phyloP scores from a whole-genome alignment of 2,329 filamentous ascomycete genomes.

The Cladosporium sp. region DNA sequence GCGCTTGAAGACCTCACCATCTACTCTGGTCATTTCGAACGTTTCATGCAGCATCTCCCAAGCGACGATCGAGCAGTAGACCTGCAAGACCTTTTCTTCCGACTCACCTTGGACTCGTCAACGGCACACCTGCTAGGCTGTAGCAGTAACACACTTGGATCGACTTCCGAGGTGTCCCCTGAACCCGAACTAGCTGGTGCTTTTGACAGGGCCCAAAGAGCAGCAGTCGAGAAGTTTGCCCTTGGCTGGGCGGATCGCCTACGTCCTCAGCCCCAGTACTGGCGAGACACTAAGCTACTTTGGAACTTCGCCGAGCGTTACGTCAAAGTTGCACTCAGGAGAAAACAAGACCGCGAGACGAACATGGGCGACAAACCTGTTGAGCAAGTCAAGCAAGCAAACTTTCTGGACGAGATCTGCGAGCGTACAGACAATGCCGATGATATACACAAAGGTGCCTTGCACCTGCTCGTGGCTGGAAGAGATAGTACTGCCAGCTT shows the following conservation, averaged over 20 bases:
- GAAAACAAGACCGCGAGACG: neutral
- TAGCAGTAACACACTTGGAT: slow-evolving; percentile 30
- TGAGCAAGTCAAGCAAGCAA: neutral
- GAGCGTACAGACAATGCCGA: slow-evolving; percentile 2
- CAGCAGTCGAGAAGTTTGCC: slow-evolving; percentile 34
- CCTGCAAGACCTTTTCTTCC: slow-evolving; percentile 45
- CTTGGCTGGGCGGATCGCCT: slow-evolving; percentile 32
- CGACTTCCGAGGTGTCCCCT: slow-evolving; percentile 8
- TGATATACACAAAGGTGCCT: slow-evolving; percentile 35
- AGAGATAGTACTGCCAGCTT: slow-evolving; percentile 48
- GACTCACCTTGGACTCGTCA: slow-evolving; percentile 45
- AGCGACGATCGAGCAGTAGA: slow-evolving; percentile 25
- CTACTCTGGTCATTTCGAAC: neutral
- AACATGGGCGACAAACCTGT: neutral
- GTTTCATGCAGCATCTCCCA: slow-evolving; percentile 37
- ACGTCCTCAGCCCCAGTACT: slow-evolving; percentile 32
- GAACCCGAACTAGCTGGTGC: slow-evolving; percentile 39
- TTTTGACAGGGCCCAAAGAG: slow-evolving; percentile 40
- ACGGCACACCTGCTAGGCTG: slow-evolving; percentile 38
- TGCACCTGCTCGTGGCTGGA: slow-evolving; percentile 46
- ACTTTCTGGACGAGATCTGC: slow-evolving; percentile 7
- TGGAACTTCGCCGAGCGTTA: slow-evolving; percentile 43
- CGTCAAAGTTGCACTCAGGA: slow-evolving; percentile 40
- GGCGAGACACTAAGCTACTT: slow-evolving; percentile 36
- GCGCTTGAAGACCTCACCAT: slow-evolving; percentile 2